These are phyloP conservation scores for Pichia sp. DNA, from an alignment of 1,139 yeast genomes.

Conservation along the genomic window DNA sequence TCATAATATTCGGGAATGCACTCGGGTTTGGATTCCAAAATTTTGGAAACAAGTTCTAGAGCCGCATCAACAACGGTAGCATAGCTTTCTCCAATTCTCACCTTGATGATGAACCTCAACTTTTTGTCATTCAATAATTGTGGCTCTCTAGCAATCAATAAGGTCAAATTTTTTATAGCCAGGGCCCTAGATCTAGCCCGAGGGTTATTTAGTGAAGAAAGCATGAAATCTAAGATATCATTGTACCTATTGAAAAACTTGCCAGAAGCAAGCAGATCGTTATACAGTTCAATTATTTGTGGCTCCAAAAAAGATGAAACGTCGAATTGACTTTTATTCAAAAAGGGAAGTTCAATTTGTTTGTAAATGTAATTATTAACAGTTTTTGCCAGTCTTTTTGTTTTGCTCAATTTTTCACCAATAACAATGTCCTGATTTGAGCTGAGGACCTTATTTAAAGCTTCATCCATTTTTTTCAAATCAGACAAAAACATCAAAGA, in stretches of 20 bases:
- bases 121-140: conserved; percentile 38
- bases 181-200: conserved; percentile 57
- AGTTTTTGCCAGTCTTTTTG: conserved; percentile 1
- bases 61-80: conserved; percentile 73
- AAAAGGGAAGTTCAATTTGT: conserved; percentile 1
- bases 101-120: conserved; percentile 45
- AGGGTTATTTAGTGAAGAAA: conserved; percentile 40
- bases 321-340: not conserved
- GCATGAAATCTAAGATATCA: conserved; percentile 40
- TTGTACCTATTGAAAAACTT: conserved; percentile 38
- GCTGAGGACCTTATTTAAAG: not conserved
- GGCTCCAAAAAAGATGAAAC: not conserved
- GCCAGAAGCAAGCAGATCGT: conserved; percentile 13
- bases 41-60: conserved; percentile 54
- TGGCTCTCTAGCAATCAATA: conserved; percentile 44
- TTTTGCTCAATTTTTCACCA: conserved; percentile 2
- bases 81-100: conserved; percentile 48
- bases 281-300: conserved; percentile 4
- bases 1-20: conserved; percentile 40
- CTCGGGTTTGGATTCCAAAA: conserved; percentile 36
- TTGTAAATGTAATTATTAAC: not conserved
- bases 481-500: not conserved
- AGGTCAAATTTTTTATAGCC: conserved; percentile 52
- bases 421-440: conserved; percentile 1
- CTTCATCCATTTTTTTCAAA: not conserved